A percentile compares a stretch with the other conserved stretches of the same genome.
Evolutionary conservation across 176 grass and related monocot species (phyloP).

Genomic region (Guadua angustifolia): DNA sequence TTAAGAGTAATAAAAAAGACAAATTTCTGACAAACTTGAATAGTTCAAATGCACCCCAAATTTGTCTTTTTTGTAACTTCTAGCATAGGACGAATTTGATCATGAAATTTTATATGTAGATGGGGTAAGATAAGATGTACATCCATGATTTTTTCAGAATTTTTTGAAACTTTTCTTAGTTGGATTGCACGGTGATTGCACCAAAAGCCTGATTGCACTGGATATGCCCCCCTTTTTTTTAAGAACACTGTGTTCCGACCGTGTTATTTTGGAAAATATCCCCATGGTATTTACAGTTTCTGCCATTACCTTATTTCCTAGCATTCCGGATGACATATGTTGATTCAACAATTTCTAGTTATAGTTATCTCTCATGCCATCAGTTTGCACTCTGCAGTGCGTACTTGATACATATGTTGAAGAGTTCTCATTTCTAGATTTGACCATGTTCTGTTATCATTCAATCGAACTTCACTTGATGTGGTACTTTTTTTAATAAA

Average conservation of each 20-base stretch:
- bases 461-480: not conserved
- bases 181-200: too few species aligned
- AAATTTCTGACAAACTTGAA: too few species aligned
- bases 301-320: not conserved
- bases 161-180: too few species aligned
- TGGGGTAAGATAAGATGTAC: too few species aligned
- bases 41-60: too few species aligned
- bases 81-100: too few species aligned
- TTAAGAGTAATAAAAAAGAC: too few species aligned
- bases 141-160: too few species aligned
- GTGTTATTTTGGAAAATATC: not conserved
- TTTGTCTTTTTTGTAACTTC: too few species aligned
- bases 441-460: not conserved
- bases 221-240: too few species aligned
- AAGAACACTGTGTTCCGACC: not conserved
- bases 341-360: not conserved
- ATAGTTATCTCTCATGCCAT: slow-evolving; percentile 8
- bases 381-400: slow-evolving; percentile 7
- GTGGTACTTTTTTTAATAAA: not conserved
- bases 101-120: too few species aligned
- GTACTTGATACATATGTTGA: not conserved
- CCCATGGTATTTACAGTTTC: not conserved
- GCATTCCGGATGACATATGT: not conserved
- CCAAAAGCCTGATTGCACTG: too few species aligned
- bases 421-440: slow-evolving; percentile 1